phyloP scores from a whole-genome alignment of 1,284 basidiomycete genomes.

The Ceratobasidium sp. region DNA sequence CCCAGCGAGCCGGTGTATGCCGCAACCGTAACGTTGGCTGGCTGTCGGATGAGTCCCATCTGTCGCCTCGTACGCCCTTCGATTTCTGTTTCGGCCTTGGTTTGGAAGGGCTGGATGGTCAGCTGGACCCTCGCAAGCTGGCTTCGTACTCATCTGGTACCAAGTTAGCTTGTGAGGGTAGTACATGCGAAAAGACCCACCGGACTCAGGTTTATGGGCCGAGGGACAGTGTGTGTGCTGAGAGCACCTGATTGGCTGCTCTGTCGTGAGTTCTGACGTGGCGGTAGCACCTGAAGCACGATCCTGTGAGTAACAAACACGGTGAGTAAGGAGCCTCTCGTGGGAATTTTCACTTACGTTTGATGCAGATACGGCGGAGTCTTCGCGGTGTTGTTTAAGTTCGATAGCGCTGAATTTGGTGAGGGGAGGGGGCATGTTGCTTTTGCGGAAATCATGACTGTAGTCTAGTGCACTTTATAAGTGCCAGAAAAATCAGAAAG shows the following conservation, averaged over 20 bases:
- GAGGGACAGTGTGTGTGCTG: not conserved
- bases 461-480: not conserved
- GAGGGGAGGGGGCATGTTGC: not conserved
- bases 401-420: too few species aligned
- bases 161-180: not conserved
- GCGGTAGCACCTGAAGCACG: too few species aligned
- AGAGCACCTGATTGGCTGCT: not conserved
- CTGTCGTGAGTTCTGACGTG: too few species aligned
- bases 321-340: too few species aligned
- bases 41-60: conserved; percentile 20
- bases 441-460: not conserved
- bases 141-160: not conserved
- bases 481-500: not conserved
- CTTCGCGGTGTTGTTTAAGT: too few species aligned
- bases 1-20: not conserved
- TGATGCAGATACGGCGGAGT: too few species aligned
- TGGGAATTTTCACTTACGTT: too few species aligned
- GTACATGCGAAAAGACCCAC: too few species aligned
- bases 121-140: conserved; percentile 5
- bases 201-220: not conserved
- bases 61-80: not conserved
- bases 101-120: not conserved
- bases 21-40: not conserved
- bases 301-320: too few species aligned
- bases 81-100: not conserved